Evolutionary conservation across 768 basidiomycete genomes (phyloP).

Genomic region (Lentinula sp.): DNA sequence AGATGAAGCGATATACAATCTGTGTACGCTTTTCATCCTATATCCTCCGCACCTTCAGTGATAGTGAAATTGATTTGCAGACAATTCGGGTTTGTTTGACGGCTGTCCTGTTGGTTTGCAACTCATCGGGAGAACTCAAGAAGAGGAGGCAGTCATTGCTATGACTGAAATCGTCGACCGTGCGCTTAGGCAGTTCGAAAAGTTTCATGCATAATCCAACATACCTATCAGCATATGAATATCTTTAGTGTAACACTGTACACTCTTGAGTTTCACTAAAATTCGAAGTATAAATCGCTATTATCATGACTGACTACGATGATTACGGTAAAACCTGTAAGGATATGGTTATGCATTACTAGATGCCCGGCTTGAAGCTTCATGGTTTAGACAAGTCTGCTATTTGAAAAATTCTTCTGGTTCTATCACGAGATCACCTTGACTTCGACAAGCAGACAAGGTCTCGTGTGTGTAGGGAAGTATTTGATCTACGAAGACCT

Average conservation of each 20-base stretch:
- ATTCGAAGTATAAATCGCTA: neutral
- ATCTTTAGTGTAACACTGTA: no score
- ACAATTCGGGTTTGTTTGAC: slow-evolving; percentile 48
- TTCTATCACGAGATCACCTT: neutral
- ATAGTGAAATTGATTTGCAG: slow-evolving; percentile 24
- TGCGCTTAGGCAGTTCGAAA: slow-evolving; percentile 31
- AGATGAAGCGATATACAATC: slow-evolving; percentile 47
- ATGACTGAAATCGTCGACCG: slow-evolving; percentile 63
- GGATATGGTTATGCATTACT: no score
- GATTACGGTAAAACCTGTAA: neutral
- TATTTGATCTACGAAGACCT: neutral
- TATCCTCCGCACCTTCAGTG: no score
- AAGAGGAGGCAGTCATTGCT: slow-evolving; percentile 70
- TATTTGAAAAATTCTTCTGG: neutral
- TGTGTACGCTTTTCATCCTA: slow-evolving; percentile 35
- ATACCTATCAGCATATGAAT: no score
- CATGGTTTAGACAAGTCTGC: neutral
- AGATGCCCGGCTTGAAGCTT: no score
- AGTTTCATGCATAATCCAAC: neutral
- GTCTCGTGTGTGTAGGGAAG: neutral
- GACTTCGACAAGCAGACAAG: neutral
- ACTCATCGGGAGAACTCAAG: slow-evolving; percentile 60
- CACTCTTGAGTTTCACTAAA: no score
- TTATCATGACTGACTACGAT: neutral
- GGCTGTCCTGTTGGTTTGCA: slow-evolving; percentile 63